These are phyloP conservation scores for Platanthera guangdongensis DNA, from an alignment of 106 monocot species.

Conservation along the genomic window DNA sequence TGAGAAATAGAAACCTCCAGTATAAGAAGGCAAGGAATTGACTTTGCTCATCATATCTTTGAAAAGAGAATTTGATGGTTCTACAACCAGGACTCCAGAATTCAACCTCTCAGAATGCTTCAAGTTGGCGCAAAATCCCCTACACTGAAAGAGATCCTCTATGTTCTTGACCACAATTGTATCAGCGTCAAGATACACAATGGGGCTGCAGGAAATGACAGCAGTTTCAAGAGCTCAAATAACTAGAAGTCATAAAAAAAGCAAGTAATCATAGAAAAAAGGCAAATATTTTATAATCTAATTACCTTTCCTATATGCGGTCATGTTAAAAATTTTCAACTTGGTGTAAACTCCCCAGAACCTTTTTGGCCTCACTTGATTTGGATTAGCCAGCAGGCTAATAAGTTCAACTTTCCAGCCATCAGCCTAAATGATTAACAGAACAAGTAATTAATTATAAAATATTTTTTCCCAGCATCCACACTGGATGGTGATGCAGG, in stretches of 20 bases:
- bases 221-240: not conserved
- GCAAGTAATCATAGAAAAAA: not conserved
- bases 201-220: slow-evolving; percentile 37
- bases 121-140: slow-evolving; percentile 90
- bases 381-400: slow-evolving; percentile 85
- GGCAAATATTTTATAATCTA: not conserved
- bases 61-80: slow-evolving; percentile 79
- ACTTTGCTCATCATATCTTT: slow-evolving; percentile 95
- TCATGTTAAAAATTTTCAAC: slow-evolving; percentile 91
- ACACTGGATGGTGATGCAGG: not conserved
- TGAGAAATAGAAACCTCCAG: slow-evolving; percentile 66
- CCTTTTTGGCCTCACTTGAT: slow-evolving; percentile 78
- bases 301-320: slow-evolving; percentile 90
- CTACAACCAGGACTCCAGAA: slow-evolving; percentile 99
- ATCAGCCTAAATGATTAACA: slow-evolving; percentile 62
- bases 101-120: slow-evolving; percentile 99
- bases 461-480: not conserved
- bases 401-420: slow-evolving; percentile 90
- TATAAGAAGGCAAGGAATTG: slow-evolving; percentile 69
- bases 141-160: slow-evolving; percentile 93
- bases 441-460: slow-evolving; percentile 6
- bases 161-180: slow-evolving; percentile 92
- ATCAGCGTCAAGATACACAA: slow-evolving; percentile 99
- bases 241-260: not conserved
- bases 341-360: slow-evolving; percentile 99